Conservation (phyloP, 495 filamentous ascomycete genomes). For the Pseudotulostoma volvatum region DNA sequence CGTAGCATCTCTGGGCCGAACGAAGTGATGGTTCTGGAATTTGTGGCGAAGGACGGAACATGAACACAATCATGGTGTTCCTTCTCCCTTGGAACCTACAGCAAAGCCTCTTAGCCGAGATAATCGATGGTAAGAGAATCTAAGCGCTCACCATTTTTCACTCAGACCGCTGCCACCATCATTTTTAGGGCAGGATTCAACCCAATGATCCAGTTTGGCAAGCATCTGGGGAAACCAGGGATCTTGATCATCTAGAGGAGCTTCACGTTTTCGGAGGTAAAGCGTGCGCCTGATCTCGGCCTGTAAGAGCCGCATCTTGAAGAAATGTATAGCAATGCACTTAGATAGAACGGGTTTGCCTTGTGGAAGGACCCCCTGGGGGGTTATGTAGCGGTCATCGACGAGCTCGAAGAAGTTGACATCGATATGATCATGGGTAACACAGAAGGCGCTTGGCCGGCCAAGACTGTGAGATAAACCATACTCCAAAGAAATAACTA, state of each 20-base stretch:
- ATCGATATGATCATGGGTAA: constrained; percentile 60
- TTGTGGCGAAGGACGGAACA: constrained; percentile 79
- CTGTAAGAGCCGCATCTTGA: constrained; percentile 78
- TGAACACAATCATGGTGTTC: constrained; percentile 69
- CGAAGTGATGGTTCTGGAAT: constrained; percentile 61
- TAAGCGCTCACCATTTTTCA: constrained; percentile 42
- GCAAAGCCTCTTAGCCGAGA: too few relatives aligned
- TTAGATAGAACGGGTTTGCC: constrained; percentile 56
- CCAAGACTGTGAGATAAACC: constrained; percentile 77
- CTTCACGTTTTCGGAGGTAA: constrained; percentile 60
- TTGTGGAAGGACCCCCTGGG: constrained; percentile 54
- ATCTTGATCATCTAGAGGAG: constrained; percentile 57
- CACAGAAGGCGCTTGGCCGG: constrained; percentile 66
- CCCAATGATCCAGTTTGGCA: constrained; percentile 60
- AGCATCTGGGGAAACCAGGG: constrained; percentile 77
- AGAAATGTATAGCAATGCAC: constrained; percentile 76
- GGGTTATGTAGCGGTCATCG: constrained; percentile 64
- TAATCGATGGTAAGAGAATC: too few relatives aligned
- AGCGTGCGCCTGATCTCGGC: constrained; percentile 70
- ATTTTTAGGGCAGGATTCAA: constrained; percentile 38
- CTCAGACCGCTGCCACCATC: constrained; percentile 49
- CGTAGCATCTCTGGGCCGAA: constrained; percentile 64
- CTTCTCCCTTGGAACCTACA: constrained; percentile 58
- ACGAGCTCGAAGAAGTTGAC: constrained; percentile 65
- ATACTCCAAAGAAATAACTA: constrained; percentile 67